Percentiles rank a stretch among this genome's conserved stretches.
Evolutionary conservation across 2,329 filamentous ascomycete genomes (phyloP).

Genomic region (Furcasterigmium sp.): DNA sequence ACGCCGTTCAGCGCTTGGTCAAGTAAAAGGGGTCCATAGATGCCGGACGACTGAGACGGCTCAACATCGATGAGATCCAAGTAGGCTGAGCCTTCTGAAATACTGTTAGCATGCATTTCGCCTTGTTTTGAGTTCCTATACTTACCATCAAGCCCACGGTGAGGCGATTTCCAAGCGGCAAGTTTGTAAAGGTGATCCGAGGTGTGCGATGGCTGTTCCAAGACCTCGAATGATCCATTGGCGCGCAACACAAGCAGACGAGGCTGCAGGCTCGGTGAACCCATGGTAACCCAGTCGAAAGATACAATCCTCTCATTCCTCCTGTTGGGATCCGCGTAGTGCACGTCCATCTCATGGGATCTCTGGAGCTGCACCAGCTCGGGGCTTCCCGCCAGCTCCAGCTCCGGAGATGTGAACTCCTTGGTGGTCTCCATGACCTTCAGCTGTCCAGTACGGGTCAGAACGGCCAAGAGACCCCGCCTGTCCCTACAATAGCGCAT

Average conservation of each 20-base stretch:
- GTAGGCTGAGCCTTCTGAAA: conserved; percentile 43
- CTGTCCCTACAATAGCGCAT: conserved; percentile 60
- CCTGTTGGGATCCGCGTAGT: conserved; percentile 44
- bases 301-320: conserved; percentile 59
- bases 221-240: conserved; percentile 55
- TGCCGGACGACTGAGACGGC: conserved; percentile 41
- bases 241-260: conserved; percentile 55
- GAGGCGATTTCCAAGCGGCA: conserved; percentile 55
- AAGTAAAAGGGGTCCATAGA: conserved; percentile 49
- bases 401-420: conserved; percentile 40
- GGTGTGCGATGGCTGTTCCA: conserved; percentile 55
- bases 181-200: conserved; percentile 55
- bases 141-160: conserved; percentile 50
- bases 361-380: conserved; percentile 55
- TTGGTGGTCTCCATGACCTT: conserved; percentile 55
- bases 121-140: neutral
- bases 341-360: conserved; percentile 58
- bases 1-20: conserved; percentile 48
- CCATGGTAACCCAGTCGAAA: conserved; percentile 62
- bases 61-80: conserved; percentile 56
- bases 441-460: conserved; percentile 59
- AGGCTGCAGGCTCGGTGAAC: conserved; percentile 48
- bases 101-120: conserved; percentile 7
- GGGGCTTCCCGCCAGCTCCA: conserved; percentile 40
- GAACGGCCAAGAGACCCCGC: conserved; percentile 53